A percentile compares a stretch with the other conserved stretches of the same genome.
Conservation (phyloP, 176 grass and related monocot species). For the Carex littledalei region DNA sequence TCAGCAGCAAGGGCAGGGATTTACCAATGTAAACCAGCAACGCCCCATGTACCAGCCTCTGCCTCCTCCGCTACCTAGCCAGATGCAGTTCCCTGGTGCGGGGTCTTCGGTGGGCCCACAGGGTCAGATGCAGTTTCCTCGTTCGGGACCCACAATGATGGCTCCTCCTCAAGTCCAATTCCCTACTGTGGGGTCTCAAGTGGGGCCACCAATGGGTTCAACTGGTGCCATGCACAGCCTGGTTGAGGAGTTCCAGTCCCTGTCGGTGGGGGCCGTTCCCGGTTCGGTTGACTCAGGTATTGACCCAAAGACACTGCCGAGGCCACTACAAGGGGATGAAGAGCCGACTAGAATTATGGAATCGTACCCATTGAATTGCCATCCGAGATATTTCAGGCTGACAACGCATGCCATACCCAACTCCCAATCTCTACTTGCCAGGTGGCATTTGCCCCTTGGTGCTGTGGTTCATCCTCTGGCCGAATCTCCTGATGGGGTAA, state of each 20-base stretch:
- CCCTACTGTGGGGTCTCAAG: slow-evolving; percentile 16
- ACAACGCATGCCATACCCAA: slow-evolving; percentile 80
- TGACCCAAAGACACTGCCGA: slow-evolving; percentile 64
- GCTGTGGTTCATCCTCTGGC: slow-evolving; percentile 81
- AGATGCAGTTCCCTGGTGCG: slow-evolving; percentile 31
- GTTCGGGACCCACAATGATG: not conserved
- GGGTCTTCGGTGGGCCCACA: slow-evolving; percentile 36
- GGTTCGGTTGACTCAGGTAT: slow-evolving; percentile 69
- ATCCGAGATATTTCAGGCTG: slow-evolving; percentile 78
- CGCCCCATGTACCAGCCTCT: not conserved
- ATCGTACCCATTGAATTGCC: slow-evolving; percentile 68
- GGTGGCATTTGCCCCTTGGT: slow-evolving; percentile 97
- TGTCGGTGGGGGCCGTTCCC: slow-evolving; percentile 59
- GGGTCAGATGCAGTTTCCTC: slow-evolving; percentile 7
- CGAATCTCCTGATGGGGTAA: slow-evolving; percentile 94
- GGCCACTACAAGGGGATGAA: slow-evolving; percentile 72
- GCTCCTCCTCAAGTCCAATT: slow-evolving; percentile 11
- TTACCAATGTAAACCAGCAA: slow-evolving; percentile 8
- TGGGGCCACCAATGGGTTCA: not conserved
- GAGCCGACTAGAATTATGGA: slow-evolving; percentile 56
- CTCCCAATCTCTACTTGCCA: slow-evolving; percentile 75
- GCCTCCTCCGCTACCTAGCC: slow-evolving; percentile 17
- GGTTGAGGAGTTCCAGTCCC: slow-evolving; percentile 92
- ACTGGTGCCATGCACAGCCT: slow-evolving; percentile 40
- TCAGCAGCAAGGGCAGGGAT: slow-evolving; percentile 15